Evolutionary conservation across 148 eudicot species (phyloP), one percentile per base, ranked within the genome.

Genomic region (Vaccinium vitisidaea): DNA sequence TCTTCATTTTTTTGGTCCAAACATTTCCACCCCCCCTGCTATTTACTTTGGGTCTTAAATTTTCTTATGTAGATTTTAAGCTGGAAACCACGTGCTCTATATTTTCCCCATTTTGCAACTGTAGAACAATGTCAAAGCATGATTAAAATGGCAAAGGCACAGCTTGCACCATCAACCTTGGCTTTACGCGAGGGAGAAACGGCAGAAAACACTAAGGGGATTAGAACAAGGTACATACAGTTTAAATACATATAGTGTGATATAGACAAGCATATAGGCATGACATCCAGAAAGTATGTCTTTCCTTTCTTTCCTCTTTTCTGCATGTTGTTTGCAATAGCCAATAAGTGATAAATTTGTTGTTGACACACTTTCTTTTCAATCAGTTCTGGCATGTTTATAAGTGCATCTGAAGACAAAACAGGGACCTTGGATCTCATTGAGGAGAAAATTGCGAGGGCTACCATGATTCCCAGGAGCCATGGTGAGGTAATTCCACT

Each of bases 131-230:
- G 98, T 85, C 86, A 93, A 84, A 85, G 85, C 86, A 88, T 95
- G 30, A 84, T 95, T 59, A 89, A 82, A 83, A 91, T 93, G 83
- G 96, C 98, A 69, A 92, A 87, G 87, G 77, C 81, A 73, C 85
- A 88, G 23, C 92, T 95, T 61, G 83, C 87, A 69, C 98, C 98
- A 58, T 95, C 98, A 73, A 88, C 85, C 59, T 89, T 95, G 89
- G 98, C 98, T 81, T 86, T 94, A 81, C 98, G 96, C 65, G 67
- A 91, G 89, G 98, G 98, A 83, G 98, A 95, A 87, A 95, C 95
- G 1, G 85, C 84, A 70, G 98, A 95, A 54, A 91, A 75, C 83
- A 94, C 98, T 36, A 84, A 90, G 84, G 96, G 93, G 78, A 89
- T 90, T 85, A 91, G 98, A 87, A 95, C 98, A 87, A 95, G 98